Conservation (phyloP, 2,329 filamentous ascomycete genomes). For the Colletotrichum spaethianum region DNA sequence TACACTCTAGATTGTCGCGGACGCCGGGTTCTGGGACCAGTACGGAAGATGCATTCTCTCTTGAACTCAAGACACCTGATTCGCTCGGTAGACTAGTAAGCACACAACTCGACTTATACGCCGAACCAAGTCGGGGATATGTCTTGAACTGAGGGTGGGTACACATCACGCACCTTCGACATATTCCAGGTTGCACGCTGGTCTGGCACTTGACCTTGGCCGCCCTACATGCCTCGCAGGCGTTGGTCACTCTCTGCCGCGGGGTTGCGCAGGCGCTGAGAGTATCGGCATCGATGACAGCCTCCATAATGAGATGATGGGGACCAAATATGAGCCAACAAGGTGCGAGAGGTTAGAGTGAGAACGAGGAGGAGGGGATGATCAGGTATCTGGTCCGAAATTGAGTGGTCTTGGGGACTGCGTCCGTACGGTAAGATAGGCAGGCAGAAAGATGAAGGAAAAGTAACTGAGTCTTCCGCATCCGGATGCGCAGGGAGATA, state of each 20-base stretch:
- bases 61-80: constrained; percentile 66
- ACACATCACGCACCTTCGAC: constrained; percentile 59
- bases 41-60: constrained; percentile 67
- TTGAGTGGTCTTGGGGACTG: not conserved
- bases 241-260: constrained; percentile 50
- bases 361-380: not conserved
- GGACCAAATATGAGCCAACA: not conserved
- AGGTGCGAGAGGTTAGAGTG: not conserved
- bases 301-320: constrained; percentile 19
- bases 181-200: constrained; percentile 63
- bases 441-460: not conserved
- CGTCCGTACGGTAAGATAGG: not conserved
- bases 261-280: not conserved
- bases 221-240: constrained; percentile 68
- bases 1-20: constrained; percentile 60
- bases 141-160: constrained; percentile 4
- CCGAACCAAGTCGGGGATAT: constrained; percentile 26
- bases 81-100: constrained; percentile 20
- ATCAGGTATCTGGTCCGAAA: not conserved
- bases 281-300: constrained; percentile 14
- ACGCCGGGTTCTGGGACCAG: constrained; percentile 64
- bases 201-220: constrained; percentile 69
- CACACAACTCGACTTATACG: constrained; percentile 26
- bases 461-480: not conserved
- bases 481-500: constrained; percentile 9